Conservation (phyloP, 495 filamentous ascomycete genomes). For the Xylaria bambusicola region DNA sequence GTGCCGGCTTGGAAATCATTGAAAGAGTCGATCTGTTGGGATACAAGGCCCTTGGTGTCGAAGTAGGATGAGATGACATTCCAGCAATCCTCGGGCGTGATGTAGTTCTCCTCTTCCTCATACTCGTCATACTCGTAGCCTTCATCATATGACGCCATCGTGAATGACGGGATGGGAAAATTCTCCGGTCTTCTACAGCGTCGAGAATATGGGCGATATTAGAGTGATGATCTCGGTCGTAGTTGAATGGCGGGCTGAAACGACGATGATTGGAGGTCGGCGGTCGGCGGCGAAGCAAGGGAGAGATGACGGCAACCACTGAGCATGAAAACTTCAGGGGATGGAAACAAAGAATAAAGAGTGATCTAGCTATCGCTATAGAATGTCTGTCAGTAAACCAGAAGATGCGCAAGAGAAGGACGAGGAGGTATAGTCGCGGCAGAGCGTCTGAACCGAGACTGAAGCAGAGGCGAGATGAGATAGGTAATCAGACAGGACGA, state of each 20-base stretch:
- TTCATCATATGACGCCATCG: slow-evolving; percentile 34
- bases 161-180: not conserved
- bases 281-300: not conserved
- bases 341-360: not conserved
- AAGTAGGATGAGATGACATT: slow-evolving; percentile 96
- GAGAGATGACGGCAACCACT: not conserved
- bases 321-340: not conserved
- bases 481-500: not conserved
- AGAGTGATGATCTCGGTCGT: not conserved
- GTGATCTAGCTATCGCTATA: slow-evolving; percentile 3
- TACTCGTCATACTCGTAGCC: slow-evolving; percentile 47
- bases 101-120: slow-evolving; percentile 61
- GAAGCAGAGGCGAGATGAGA: not conserved
- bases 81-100: slow-evolving; percentile 96
- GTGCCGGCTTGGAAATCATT: slow-evolving; percentile 93
- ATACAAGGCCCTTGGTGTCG: slow-evolving; percentile 90
- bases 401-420: not conserved
- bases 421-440: not conserved
- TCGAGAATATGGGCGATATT: not conserved
- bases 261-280: too few relatives aligned
- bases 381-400: not conserved
- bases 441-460: not conserved
- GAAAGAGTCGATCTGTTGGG: slow-evolving; percentile 97
- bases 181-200: not conserved
- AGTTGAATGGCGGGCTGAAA: not conserved